Percentiles rank a stretch among this genome's conserved stretches.
Conservation (phyloP, 2,329 filamentous ascomycete species). For the Fusarium oligoseptatum region DNA sequence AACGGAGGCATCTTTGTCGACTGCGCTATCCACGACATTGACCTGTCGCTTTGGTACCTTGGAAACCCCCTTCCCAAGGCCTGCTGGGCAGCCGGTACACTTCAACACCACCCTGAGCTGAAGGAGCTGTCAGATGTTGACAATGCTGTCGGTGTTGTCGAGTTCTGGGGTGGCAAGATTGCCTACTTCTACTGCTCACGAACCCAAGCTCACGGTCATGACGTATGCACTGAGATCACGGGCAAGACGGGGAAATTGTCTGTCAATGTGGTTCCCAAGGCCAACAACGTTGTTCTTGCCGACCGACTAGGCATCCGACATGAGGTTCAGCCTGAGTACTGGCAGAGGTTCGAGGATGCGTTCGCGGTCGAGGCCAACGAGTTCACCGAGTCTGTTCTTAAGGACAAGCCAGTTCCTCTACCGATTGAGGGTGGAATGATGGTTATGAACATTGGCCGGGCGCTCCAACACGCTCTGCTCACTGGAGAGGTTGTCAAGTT, state of each 20-base stretch:
- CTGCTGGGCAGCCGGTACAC: conserved; percentile 23
- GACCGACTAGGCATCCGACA: conserved; percentile 61
- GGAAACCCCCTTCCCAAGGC: conserved; percentile 32
- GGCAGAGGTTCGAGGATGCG: conserved; percentile 71
- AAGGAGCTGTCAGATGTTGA: conserved; percentile 45
- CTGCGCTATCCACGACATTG: conserved; percentile 77
- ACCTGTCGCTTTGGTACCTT: conserved; percentile 49
- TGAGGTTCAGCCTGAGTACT: conserved; percentile 72
- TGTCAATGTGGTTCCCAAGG: conserved; percentile 69
- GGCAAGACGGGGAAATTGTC: conserved; percentile 74
- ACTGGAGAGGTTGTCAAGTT: conserved; percentile 70
- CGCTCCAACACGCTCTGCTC: conserved; percentile 69
- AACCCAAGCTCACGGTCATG: conserved; percentile 76
- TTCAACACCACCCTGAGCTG: conserved; percentile 45
- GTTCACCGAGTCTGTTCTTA: conserved; percentile 67
- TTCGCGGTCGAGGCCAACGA: conserved; percentile 74
- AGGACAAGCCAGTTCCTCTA: conserved; percentile 55
- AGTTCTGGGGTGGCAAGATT: conserved; percentile 74
- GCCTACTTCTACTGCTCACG: conserved; percentile 74
- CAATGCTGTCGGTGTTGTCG: conserved; percentile 65
- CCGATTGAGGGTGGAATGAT: conserved; percentile 71
- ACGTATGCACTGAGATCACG: conserved; percentile 73
- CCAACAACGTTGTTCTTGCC: conserved; percentile 67
- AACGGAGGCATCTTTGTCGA: conserved; percentile 78
- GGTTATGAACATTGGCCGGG: conserved; percentile 71